Percentiles rank a stretch among this genome's conserved stretches.
These are phyloP conservation scores for Mesotaenium endlicherianum DNA, from an alignment of 139 green algal genomes.

Conservation along the genomic window DNA sequence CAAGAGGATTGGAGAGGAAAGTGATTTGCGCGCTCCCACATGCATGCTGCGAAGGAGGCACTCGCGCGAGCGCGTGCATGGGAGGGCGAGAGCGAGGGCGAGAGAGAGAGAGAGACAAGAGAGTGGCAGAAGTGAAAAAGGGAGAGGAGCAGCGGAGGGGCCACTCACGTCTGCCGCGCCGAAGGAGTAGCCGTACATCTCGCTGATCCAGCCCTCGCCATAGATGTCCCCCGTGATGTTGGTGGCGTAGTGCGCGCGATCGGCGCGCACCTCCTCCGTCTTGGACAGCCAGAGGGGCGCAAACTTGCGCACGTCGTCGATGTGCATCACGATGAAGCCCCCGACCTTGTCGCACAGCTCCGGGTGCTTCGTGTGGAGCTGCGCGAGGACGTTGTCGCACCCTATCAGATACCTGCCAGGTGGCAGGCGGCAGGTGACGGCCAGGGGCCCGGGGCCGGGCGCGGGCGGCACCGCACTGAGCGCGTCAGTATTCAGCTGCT, in stretches of 20 bases:
- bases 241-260: conserved; percentile 17
- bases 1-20: too few species aligned
- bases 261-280: conserved; percentile 44
- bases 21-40: too few species aligned
- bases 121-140: neutral
- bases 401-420: conserved; percentile 43
- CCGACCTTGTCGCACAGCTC: conserved; percentile 44
- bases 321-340: conserved; percentile 44
- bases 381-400: conserved; percentile 41
- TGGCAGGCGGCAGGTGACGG: too few species aligned
- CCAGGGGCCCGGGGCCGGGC: too few species aligned
- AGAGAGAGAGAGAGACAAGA: too few species aligned
- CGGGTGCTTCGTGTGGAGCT: conserved; percentile 42
- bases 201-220: conserved; percentile 54
- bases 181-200: conserved; percentile 63
- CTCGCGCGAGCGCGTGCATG: too few species aligned
- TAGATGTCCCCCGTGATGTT: conserved; percentile 56
- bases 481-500: too few species aligned
- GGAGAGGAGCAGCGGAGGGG: neutral
- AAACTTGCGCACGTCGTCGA: conserved; percentile 35
- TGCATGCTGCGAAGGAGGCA: too few species aligned
- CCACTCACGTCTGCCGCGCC: conserved; percentile 51
- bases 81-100: too few species aligned
- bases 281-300: conserved; percentile 52
- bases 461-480: too few species aligned